phyloP scores from a whole-genome alignment of 179 eudicot species.

The Actinidia arguta region DNA sequence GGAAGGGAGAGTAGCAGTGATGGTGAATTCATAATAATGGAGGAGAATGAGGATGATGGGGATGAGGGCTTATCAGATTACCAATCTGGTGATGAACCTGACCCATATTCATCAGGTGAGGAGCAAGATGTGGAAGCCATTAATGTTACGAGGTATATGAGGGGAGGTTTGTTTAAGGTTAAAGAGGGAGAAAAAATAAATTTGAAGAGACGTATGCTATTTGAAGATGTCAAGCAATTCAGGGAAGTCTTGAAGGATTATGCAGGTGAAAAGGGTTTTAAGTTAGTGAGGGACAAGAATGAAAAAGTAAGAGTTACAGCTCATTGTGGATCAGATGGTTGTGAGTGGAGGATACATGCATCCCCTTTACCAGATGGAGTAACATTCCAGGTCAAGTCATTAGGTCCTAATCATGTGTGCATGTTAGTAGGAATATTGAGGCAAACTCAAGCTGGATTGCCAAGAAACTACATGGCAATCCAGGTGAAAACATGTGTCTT shows the following conservation, averaged over 20 bases:
- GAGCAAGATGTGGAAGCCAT: background rate
- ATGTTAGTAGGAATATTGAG: background rate
- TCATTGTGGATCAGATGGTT: background rate
- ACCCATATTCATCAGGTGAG: too few species aligned
- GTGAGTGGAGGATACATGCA: background rate
- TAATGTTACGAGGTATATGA: background rate
- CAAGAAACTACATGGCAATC: background rate
- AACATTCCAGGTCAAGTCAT: background rate
- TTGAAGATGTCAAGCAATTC: background rate
- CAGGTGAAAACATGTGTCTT: too few species aligned
- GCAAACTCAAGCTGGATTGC: background rate
- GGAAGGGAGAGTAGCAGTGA: background rate
- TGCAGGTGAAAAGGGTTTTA: background rate
- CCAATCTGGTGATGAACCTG: too few species aligned
- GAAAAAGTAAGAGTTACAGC: background rate
- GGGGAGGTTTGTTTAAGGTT: background rate
- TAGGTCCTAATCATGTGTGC: background rate
- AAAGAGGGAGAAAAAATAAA: background rate
- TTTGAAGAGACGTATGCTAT: background rate
- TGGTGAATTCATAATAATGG: too few species aligned
- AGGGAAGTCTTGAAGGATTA: background rate
- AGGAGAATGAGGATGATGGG: background rate
- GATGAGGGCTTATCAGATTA: background rate
- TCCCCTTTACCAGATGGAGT: background rate
- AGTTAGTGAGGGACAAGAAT: background rate